phyloP scores from a whole-genome alignment of 2,329 filamentous ascomycete genomes.

The Elsinoe necatrix region DNA sequence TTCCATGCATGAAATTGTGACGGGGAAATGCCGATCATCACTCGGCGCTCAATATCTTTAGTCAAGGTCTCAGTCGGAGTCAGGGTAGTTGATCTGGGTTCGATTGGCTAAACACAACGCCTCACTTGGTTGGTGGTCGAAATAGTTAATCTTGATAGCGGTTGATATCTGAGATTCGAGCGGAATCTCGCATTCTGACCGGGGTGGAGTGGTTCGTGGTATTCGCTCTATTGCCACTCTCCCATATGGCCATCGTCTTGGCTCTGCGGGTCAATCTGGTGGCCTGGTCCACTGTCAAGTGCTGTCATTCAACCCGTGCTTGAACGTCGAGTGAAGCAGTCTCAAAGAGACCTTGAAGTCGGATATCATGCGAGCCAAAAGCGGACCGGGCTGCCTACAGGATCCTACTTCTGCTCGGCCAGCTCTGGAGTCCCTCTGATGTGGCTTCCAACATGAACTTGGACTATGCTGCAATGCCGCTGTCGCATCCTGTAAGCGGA shows the following conservation, averaged over 20 bases:
- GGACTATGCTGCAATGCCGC: not conserved
- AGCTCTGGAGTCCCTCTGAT: not conserved
- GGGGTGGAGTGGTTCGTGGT: not conserved
- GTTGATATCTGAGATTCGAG: not conserved
- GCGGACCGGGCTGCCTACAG: not conserved
- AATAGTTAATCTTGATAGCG: not conserved
- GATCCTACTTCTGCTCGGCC: not conserved
- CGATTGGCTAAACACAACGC: not conserved
- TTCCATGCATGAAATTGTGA: constrained; percentile 1
- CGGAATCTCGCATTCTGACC: not conserved
- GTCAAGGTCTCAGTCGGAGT: not conserved
- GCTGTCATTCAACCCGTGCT: not conserved
- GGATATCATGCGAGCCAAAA: not conserved
- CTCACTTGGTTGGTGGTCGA: not conserved
- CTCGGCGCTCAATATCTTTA: not conserved
- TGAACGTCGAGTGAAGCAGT: not conserved
- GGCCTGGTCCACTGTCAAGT: not conserved
- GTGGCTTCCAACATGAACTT: not conserved
- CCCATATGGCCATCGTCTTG: not conserved
- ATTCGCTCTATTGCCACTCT: not conserved
- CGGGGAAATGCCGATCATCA: constrained; percentile 2
- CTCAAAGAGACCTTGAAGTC: not conserved
- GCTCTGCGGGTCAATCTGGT: constrained; percentile 2
- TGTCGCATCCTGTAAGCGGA: not conserved
- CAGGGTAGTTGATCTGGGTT: not conserved